These are phyloP conservation scores for Olyra latifolia DNA, from an alignment of 176 grass and related monocot genomes.

Conservation along the genomic window DNA sequence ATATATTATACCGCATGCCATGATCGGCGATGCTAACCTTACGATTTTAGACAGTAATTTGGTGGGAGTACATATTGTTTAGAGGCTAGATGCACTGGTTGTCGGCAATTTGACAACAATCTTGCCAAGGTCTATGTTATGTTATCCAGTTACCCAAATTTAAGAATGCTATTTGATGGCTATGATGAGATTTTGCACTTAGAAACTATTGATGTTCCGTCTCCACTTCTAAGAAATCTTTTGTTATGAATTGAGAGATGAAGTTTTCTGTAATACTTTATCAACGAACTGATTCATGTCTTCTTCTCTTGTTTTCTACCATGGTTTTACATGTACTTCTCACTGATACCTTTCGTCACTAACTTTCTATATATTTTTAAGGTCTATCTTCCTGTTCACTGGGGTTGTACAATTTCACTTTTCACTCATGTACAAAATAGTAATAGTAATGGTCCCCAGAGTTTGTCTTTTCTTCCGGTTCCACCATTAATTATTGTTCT, in stretches of 20 bases:
- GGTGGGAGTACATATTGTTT: no score
- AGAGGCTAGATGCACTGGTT: constrained; percentile 9
- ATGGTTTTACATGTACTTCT: neutral
- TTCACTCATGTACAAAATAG: neutral
- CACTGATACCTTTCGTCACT: neutral
- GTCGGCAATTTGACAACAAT: constrained; percentile 57
- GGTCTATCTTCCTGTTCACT: neutral
- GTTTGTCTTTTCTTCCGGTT: neutral
- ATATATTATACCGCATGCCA: no score
- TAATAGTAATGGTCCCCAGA: neutral
- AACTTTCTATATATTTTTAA: neutral
- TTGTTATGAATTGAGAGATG: neutral
- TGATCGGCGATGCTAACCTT: no score
- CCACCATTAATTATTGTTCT: neutral
- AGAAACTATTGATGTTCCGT: constrained; percentile 39
- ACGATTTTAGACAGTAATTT: no score
- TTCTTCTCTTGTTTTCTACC: constrained; percentile 19
- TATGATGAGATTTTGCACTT: constrained; percentile 48
- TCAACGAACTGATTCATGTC: no score
- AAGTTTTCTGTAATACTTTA: neutral
- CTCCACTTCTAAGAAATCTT: constrained; percentile 18
- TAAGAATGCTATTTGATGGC: neutral
- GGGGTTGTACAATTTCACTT: neutral
- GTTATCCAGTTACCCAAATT: no score
- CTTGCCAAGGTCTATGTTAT: constrained; percentile 15